Conservation (phyloP, 176 grass and related monocot species). For the Tillandsia leiboldiana region DNA sequence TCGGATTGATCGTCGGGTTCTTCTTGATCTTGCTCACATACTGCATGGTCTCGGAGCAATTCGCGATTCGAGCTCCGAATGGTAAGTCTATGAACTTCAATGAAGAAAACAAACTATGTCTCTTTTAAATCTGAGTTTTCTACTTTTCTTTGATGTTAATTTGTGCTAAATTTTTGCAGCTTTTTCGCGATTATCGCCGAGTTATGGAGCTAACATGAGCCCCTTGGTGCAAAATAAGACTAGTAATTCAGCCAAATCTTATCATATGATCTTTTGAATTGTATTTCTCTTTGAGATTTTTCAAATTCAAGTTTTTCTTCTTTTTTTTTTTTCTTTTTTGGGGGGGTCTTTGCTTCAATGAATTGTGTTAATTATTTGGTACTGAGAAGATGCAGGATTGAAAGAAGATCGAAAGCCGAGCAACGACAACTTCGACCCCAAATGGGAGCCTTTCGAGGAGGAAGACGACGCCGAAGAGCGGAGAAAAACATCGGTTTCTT, state of each 20-base stretch:
- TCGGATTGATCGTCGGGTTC: neutral
- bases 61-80: neutral
- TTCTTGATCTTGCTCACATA: conserved; percentile 1
- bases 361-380: neutral
- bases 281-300: too few species aligned
- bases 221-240: neutral
- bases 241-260: neutral
- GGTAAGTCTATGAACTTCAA: neutral
- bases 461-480: neutral
- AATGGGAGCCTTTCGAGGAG: neutral
- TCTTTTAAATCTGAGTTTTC: too few species aligned
- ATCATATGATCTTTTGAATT: too few species aligned
- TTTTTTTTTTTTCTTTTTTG: neutral
- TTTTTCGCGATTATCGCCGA: neutral
- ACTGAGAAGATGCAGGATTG: neutral
- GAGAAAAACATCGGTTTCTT: neutral
- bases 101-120: too few species aligned
- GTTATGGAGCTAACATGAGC: neutral
- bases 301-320: too few species aligned
- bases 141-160: too few species aligned
- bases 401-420: neutral
- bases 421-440: neutral
- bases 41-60: neutral
- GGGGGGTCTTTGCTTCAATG: neutral
- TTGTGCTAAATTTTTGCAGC: neutral